These are phyloP conservation scores for Theobroma cacao DNA, from an alignment of 345 rosid genomes.

Conservation along the genomic window DNA sequence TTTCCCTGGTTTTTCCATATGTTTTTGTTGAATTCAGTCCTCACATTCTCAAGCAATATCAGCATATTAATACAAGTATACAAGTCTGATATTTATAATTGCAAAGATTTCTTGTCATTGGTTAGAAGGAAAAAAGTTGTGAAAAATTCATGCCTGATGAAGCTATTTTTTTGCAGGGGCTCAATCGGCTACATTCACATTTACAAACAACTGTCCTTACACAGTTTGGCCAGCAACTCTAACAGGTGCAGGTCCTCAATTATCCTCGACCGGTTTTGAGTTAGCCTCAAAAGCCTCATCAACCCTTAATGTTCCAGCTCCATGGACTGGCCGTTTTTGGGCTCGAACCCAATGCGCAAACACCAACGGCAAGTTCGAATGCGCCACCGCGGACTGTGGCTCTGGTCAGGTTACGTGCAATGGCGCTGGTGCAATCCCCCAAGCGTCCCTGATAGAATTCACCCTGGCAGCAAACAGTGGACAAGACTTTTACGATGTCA, in stretches of 20 bases:
- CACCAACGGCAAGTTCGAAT: slow-evolving; percentile 29
- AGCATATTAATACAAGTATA: too few species aligned
- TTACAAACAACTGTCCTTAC: slow-evolving; percentile 47
- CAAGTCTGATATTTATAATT: not conserved
- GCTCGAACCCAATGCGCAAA: slow-evolving; percentile 44
- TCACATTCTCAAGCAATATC: not conserved
- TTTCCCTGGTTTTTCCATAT: not conserved
- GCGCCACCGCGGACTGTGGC: slow-evolving; percentile 50
- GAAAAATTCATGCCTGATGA: not conserved
- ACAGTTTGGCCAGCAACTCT: slow-evolving; percentile 50
- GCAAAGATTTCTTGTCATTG: too few species aligned
- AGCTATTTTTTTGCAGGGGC: slow-evolving; percentile 6
- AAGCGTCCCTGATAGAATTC: slow-evolving; percentile 44
- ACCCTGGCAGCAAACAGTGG: slow-evolving; percentile 18
- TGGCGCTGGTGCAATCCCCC: slow-evolving; percentile 36
- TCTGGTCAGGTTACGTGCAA: slow-evolving; percentile 41
- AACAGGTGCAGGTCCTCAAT: slow-evolving; percentile 2
- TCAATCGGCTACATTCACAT: slow-evolving; percentile 28
- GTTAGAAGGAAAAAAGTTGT: not conserved
- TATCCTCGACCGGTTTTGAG: slow-evolving; percentile 49
- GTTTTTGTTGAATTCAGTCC: not conserved
- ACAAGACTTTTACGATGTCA: slow-evolving; percentile 41
- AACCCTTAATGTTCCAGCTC: slow-evolving; percentile 7
- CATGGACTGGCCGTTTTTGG: slow-evolving; percentile 56
- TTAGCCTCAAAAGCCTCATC: slow-evolving; percentile 31